Base-by-base conservation (phyloP, 2,329 filamentous ascomycete genomes). In the Fusarium siculi region DNA sequence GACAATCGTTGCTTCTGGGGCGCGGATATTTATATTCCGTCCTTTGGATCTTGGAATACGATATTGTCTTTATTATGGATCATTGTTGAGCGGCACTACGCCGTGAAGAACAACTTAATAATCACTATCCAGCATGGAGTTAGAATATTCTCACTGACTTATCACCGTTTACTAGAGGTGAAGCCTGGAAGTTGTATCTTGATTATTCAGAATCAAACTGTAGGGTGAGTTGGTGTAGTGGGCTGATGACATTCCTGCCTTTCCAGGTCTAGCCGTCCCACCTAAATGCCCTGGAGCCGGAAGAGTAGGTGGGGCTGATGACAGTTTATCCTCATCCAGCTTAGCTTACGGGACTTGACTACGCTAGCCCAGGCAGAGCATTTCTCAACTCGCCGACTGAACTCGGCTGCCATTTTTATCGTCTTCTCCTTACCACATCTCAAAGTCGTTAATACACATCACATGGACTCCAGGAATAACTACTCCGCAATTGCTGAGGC, bases 251-350 rank as follows among this genome's bases (percentile, higher is more conserved):
- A 28, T 37, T 53, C 34, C 50, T 53, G 19, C 50, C 23, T 18
- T 2, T 39, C 21, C 7, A 18, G 10, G 52, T 14, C 10, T 44
- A 57, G 49, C 15, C 12, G 9, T 15, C 25, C 25, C 49, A 25
- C 16, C 6, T 11, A 11, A 0, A 4, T 4, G 4, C 32, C 6
- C 7, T 16, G 9, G 0, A 15, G 11, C 1, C 7, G 21, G 9
- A 3, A 21, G 11, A 0, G 1, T 3, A 25, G 18, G 34, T 53
- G 50, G 50, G 11, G 15, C 4, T n/a, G 32, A 40, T 58, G 40
- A 39, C 52, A 46, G 44, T n/a, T 34, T 43, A 14, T 39, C 40
- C 34, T 14, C 0, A 34, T 60, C 15, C 0, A 10, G n/a, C 47
- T n/a, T 58, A 37, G 34, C 25, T n/a, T 28, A 9, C 23, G 32